Conservation (phyloP, 306 rosid genomes). For the Prunus mongolica region DNA sequence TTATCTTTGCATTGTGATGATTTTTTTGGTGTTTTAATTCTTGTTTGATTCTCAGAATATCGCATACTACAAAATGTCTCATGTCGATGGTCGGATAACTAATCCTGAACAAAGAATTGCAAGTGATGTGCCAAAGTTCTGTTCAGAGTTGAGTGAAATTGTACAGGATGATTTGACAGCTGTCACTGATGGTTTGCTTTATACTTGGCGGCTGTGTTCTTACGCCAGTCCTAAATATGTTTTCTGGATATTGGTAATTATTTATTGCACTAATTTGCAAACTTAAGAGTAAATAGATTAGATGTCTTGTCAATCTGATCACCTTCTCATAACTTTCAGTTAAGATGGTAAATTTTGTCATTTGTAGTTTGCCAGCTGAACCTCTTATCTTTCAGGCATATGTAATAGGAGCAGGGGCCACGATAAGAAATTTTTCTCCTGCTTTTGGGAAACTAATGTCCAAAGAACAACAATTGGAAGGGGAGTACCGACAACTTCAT, state of each 20-base stretch:
- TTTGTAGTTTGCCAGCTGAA: slow-evolving; percentile 23
- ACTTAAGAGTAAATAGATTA: background rate
- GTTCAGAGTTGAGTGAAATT: slow-evolving; percentile 95
- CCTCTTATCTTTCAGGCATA: slow-evolving; percentile 63
- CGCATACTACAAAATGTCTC: slow-evolving; percentile 93
- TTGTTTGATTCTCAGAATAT: slow-evolving; percentile 70
- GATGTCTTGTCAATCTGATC: background rate
- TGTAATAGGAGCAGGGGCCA: slow-evolving; percentile 81
- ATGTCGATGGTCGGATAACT: slow-evolving; percentile 92
- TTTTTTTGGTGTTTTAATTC: slow-evolving; percentile 16
- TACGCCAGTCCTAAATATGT: slow-evolving; percentile 99
- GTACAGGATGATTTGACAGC: slow-evolving; percentile 96
- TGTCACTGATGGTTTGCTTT: slow-evolving; percentile 82
- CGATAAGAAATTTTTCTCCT: slow-evolving; percentile 85
- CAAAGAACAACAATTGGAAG: slow-evolving; percentile 90
- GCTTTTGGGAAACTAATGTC: slow-evolving; percentile 95
- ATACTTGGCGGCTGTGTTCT: slow-evolving; percentile 95
- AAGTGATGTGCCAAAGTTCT: slow-evolving; percentile 92
- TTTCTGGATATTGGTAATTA: slow-evolving; percentile 89
- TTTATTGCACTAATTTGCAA: slow-evolving; percentile 18
- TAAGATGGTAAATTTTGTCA: slow-evolving; percentile 19
- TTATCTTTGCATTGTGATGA: background rate
- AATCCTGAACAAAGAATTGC: slow-evolving; percentile 97
- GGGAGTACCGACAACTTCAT: slow-evolving; percentile 94
- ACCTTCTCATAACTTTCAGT: background rate